Conservation (phyloP, 768 basidiomycete species). For the Cubamyces lactineus region DNA sequence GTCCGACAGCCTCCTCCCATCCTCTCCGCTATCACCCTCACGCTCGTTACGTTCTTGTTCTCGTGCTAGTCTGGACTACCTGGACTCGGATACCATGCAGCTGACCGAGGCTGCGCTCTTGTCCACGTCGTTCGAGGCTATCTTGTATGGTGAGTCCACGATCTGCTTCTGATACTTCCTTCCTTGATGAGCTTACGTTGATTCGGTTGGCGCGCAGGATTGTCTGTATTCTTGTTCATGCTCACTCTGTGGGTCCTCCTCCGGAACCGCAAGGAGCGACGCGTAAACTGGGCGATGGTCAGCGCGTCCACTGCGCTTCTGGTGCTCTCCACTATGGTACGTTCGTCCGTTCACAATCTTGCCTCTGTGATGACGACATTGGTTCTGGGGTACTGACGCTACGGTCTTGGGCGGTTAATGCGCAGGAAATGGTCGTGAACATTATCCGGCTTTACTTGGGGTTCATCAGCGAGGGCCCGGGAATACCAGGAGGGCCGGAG, state of each 20-base stretch:
- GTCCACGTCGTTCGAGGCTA: constrained; percentile 27
- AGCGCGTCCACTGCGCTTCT: constrained; percentile 23
- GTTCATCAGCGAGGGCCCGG: constrained; percentile 4
- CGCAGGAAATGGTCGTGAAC: constrained; percentile 26
- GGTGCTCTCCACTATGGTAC: constrained; percentile 23
- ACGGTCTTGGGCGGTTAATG: too few species aligned
- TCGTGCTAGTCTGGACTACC: not conserved
- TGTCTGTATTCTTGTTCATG: constrained; percentile 30
- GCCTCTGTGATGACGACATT: too few species aligned
- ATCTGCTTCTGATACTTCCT: not conserved
- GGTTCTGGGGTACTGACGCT: too few species aligned
- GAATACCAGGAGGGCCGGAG: not conserved
- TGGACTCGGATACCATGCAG: not conserved
- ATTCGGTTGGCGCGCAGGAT: constrained; percentile 7
- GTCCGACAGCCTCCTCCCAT: not conserved
- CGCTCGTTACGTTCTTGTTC: not conserved
- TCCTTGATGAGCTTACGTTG: not conserved
- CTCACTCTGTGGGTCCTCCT: constrained; percentile 29
- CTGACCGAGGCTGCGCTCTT: constrained; percentile 22
- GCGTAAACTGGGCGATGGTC: constrained; percentile 24
- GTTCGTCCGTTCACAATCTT: not conserved
- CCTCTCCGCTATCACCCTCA: not conserved
- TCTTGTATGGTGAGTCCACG: constrained; percentile 26
- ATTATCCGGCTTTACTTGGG: constrained; percentile 8
- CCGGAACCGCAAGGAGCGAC: constrained; percentile 23